A percentile compares a stretch with the other conserved stretches of the same genome.
Evolutionary conservation across 2,329 filamentous ascomycete genomes (phyloP).

Genomic region (Pseudocercospora macadamiae): DNA sequence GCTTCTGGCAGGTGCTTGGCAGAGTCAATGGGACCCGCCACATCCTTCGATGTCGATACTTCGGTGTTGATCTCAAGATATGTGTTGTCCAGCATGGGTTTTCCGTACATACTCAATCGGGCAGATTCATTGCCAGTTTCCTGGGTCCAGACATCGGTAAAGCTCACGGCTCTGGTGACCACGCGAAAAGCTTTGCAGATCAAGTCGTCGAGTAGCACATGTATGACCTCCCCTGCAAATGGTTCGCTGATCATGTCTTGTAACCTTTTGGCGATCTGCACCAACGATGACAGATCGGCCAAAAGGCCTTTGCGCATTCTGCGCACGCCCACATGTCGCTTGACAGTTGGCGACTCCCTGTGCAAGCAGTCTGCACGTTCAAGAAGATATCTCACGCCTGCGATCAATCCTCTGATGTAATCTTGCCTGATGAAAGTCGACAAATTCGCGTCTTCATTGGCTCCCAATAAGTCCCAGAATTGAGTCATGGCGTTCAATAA

Average conservation of each 20-base stretch:
- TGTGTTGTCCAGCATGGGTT: not conserved
- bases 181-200: slow-evolving; percentile 92
- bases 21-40: slow-evolving; percentile 24
- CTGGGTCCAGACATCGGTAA: slow-evolving; percentile 77
- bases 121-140: slow-evolving; percentile 25
- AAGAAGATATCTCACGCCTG: slow-evolving; percentile 85
- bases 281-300: slow-evolving; percentile 84
- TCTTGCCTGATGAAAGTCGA: slow-evolving; percentile 87
- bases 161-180: slow-evolving; percentile 85
- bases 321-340: slow-evolving; percentile 74
- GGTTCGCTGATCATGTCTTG: slow-evolving; percentile 69
- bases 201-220: slow-evolving; percentile 86
- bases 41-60: not conserved
- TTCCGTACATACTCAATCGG: slow-evolving; percentile 6
- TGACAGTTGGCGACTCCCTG: slow-evolving; percentile 74
- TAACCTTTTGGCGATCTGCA: slow-evolving; percentile 84
- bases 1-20: slow-evolving; percentile 24
- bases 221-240: slow-evolving; percentile 60
- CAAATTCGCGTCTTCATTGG: slow-evolving; percentile 65
- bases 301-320: slow-evolving; percentile 83
- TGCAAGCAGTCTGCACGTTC: slow-evolving; percentile 88
- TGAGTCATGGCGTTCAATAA: slow-evolving; percentile 84
- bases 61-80: slow-evolving; percentile 23
- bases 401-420: slow-evolving; percentile 91
- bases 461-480: slow-evolving; percentile 88